phyloP scores from a whole-genome alignment of 805 yeast species.

The Kodamaea fukazawae region DNA sequence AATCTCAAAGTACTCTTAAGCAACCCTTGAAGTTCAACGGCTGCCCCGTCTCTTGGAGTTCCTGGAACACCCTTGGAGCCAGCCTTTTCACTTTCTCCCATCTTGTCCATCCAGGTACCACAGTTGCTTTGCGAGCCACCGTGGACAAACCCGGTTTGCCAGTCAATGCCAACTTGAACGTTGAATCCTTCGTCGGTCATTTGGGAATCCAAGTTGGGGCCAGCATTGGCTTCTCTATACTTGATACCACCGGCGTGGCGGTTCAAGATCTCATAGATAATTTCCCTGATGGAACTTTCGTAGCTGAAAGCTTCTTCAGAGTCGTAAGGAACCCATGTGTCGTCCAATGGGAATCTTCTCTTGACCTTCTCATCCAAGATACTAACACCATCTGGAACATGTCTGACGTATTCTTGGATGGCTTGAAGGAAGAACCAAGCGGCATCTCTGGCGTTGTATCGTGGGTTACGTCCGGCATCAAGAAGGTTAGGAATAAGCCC shows the following conservation, averaged over 20 bases:
- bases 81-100: constrained; percentile 91
- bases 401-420: constrained; percentile 74
- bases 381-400: constrained; percentile 65
- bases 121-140: constrained; percentile 94
- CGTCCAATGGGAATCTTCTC: constrained; percentile 89
- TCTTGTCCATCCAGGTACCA: constrained; percentile 99
- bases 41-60: constrained; percentile 97
- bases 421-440: constrained; percentile 91
- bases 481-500: constrained; percentile 91
- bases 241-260: constrained; percentile 88
- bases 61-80: constrained; percentile 92
- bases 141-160: constrained; percentile 81
- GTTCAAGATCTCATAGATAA: constrained; percentile 75
- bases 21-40: constrained; percentile 85
- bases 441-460: constrained; percentile 96
- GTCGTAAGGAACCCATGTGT: constrained; percentile 64
- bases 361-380: constrained; percentile 70
- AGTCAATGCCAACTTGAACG: constrained; percentile 75
- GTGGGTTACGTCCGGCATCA: constrained; percentile 90
- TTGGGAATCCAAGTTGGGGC: constrained; percentile 80
- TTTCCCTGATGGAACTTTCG: constrained; percentile 66
- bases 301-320: constrained; percentile 75
- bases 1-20: constrained; percentile 82
- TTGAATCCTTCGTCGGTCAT: constrained; percentile 93
- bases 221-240: constrained; percentile 95